These are phyloP conservation scores for Xylariaceae sp. DNA, from an alignment of 2,329 filamentous ascomycete genomes.

Conservation along the genomic window DNA sequence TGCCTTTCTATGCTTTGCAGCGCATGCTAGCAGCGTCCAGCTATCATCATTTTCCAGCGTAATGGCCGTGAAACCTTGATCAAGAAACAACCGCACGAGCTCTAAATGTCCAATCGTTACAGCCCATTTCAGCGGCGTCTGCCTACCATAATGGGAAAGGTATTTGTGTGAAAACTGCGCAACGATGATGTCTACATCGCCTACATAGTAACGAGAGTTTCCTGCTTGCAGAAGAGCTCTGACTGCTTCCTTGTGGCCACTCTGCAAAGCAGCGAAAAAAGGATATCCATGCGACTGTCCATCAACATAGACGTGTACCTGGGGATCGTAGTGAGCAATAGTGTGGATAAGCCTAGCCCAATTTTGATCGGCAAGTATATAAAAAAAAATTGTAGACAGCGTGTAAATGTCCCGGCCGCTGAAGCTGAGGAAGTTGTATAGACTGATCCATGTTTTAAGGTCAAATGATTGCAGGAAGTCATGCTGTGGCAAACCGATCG, in stretches of 20 bases:
- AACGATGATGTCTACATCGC: neutral
- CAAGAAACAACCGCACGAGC: neutral
- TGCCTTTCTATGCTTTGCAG: neutral
- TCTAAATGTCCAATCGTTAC: neutral
- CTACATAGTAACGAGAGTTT: neutral
- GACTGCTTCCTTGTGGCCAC: neutral
- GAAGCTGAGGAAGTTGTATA: too few relatives aligned
- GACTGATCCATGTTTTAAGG: neutral
- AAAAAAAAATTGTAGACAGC: neutral
- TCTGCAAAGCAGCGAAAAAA: neutral
- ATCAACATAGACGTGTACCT: neutral
- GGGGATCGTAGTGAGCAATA: neutral
- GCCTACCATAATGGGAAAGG: rapidly evolving
- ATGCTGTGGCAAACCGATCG: neutral
- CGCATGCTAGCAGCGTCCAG: neutral
- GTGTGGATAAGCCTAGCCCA: neutral
- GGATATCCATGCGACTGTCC: neutral
- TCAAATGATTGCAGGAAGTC: constrained; percentile 6
- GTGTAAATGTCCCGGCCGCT: neutral
- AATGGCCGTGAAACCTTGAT: constrained; percentile 20
- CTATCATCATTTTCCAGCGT: neutral
- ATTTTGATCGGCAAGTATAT: neutral
- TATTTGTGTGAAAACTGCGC: neutral
- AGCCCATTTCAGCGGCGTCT: neutral
- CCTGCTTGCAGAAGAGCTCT: neutral